These are phyloP conservation scores for Sporisorium reilianum DNA, from an alignment of 1,284 basidiomycete species.

Conservation along the genomic window DNA sequence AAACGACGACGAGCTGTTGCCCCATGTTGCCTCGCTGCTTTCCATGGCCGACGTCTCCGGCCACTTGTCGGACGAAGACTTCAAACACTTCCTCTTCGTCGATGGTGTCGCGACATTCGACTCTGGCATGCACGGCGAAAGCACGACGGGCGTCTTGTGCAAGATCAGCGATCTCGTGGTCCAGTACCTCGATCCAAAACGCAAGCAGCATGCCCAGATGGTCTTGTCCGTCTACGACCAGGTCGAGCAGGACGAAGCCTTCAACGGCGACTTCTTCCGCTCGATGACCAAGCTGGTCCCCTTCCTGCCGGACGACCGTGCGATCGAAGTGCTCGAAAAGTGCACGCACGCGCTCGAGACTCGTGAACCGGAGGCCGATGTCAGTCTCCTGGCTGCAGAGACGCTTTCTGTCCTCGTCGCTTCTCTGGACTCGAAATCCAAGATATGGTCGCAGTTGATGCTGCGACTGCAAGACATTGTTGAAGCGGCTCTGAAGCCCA, in stretches of 20 bases:
- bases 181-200: conserved; percentile 22
- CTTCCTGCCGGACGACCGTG: conserved; percentile 17
- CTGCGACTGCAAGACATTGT: conserved; percentile 7
- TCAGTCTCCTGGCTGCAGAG: conserved; percentile 18
- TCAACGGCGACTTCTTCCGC: conserved; percentile 1
- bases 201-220: conserved; percentile 21
- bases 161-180: conserved; percentile 19
- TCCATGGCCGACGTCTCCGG: conserved; percentile 16
- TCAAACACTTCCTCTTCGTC: conserved; percentile 22
- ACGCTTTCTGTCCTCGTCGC: conserved; percentile 9
- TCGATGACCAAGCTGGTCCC: conserved; percentile 21
- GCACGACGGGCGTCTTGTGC: conserved; percentile 3
- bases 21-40: conserved; percentile 18
- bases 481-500: conserved; percentile 1
- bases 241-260: background rate
- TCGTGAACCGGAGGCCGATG: background rate
- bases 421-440: background rate
- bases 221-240: conserved; percentile 3
- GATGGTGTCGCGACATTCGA: conserved; percentile 14
- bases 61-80: conserved; percentile 17
- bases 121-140: background rate
- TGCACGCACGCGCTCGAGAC: conserved; percentile 8
- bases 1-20: background rate
- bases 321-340: conserved; percentile 1
- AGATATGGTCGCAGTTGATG: conserved; percentile 2